A percentile compares a stretch with the other conserved stretches of the same genome.
phyloP scores from a whole-genome alignment of 441 rosid genomes.

The Euphorbia schlechtendalii region DNA sequence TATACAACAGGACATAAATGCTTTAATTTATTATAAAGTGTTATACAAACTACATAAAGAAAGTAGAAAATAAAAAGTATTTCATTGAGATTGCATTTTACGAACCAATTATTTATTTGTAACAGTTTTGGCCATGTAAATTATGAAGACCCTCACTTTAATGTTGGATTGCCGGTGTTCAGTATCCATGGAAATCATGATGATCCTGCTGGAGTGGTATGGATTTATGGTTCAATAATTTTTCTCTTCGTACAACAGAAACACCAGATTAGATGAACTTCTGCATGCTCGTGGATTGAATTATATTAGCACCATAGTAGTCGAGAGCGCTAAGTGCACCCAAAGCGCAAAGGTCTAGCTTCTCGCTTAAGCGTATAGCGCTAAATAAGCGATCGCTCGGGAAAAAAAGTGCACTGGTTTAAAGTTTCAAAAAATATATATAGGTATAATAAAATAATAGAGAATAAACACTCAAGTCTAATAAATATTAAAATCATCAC shows the following conservation, averaged over 20 bases:
- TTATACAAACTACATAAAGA: no score
- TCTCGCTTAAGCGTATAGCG: no score
- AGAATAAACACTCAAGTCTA: no score
- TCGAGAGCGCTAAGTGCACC: no score
- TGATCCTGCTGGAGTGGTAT: slow-evolving; percentile 99
- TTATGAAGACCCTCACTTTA: slow-evolving; percentile 97
- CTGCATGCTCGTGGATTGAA: neutral
- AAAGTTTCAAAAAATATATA: no score
- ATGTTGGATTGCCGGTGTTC: slow-evolving; percentile 94
- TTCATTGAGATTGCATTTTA: slow-evolving; percentile 2
- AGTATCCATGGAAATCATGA: slow-evolving; percentile 99
- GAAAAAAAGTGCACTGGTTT: no score
- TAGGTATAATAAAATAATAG: no score
- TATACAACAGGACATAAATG: neutral
- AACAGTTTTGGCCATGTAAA: slow-evolving; percentile 96
- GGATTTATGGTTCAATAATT: slow-evolving; percentile 18
- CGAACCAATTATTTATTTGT: slow-evolving; percentile 12
- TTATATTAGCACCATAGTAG: neutral
- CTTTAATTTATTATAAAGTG: neutral
- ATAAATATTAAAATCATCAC: no score
- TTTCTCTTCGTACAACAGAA: slow-evolving; percentile 13
- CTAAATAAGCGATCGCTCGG: no score
- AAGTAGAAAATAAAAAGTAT: slow-evolving; percentile 1
- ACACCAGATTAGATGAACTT: neutral
- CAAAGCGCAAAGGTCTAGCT: no score